These are phyloP conservation scores for Cyberlindnera euphorbiiphila DNA, from an alignment of 805 yeast species.

Conservation along the genomic window DNA sequence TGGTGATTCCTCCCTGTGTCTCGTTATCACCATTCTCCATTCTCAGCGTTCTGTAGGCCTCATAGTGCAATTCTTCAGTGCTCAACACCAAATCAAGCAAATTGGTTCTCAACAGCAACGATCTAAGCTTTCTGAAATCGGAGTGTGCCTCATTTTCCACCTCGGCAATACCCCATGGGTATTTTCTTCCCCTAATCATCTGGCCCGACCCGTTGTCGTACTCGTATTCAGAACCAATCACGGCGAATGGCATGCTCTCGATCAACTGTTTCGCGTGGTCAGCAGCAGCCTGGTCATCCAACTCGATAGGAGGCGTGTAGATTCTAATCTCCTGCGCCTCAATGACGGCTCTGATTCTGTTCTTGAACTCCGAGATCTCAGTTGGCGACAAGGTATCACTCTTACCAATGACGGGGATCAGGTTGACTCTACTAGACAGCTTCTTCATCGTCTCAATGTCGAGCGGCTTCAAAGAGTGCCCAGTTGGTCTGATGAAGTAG, in stretches of 20 bases:
- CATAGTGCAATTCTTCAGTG: conserved; percentile 80
- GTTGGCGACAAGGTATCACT: conserved; percentile 27
- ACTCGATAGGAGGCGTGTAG: conserved; percentile 78
- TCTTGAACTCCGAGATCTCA: conserved; percentile 26
- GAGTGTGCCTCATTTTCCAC: conserved; percentile 84
- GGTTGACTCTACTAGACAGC: conserved; percentile 72
- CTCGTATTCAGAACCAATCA: conserved; percentile 74
- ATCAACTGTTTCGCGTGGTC: conserved; percentile 78
- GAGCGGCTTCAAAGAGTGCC: conserved; percentile 80
- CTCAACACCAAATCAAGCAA: conserved; percentile 77
- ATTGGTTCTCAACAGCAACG: conserved; percentile 74
- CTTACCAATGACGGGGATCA: conserved; percentile 71
- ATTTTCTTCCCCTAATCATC: conserved; percentile 71
- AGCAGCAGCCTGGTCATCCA: conserved; percentile 68
- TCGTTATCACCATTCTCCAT: conserved; percentile 46
- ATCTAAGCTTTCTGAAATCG: conserved; percentile 79
- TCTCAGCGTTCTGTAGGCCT: conserved; percentile 69
- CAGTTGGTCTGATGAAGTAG: conserved; percentile 88
- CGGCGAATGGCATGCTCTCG: conserved; percentile 84
- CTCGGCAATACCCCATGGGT: conserved; percentile 89
- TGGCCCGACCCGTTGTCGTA: conserved; percentile 60
- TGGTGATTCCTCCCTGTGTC: conserved; percentile 35
- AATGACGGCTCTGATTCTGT: conserved; percentile 75
- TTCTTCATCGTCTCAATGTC: conserved; percentile 89
- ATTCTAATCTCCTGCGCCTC: conserved; percentile 80